Base-by-base conservation (phyloP, 192 early-diverging fungal species). In the Linnemannia schmuckeri region DNA sequence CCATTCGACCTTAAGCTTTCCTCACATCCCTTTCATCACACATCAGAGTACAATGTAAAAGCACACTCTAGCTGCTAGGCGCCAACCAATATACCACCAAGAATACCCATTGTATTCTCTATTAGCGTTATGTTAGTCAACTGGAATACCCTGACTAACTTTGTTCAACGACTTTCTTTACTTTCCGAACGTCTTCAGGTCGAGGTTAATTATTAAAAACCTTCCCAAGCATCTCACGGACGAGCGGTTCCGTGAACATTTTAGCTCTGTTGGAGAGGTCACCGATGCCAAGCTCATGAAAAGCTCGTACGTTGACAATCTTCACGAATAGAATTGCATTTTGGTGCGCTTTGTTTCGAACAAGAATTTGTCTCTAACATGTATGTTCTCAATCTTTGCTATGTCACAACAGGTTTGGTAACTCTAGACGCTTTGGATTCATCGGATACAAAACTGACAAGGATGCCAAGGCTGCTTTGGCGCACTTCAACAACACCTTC, bases 121-220 rank as follows among this genome's bases (percentile, higher is more conserved):
- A 66, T 27, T 10, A 33, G 24, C 24, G 30, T 10, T 27, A 27
- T 0, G n/a, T 27, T 33, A 66, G 3, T 33, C 13, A 30, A 66
- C 13, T 15, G n/a, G 61, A 33, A 66, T 2, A 33, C 1, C 9
- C 10, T 0, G 61, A 33, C 61, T 66, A 33, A 66, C 61, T 66
- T 35, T 66, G 24, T 13, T 33, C n/a, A 15, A 33, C 27, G 13
- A 33, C 9, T 33, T 75, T 38, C 35, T 27, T n/a, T 30, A 3
- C n/a, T 80, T 55, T 52, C 22, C 54, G 27, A n/a, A 72, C 47
- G 4, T 46, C 55, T 8, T 66, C 69, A 86, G 84, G 88, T 90
- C 87, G 40, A 95, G 98, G 68, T 92, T 99, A 40, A 96, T 99
- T 82, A 96, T 99, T 78, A 98, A 97, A 85, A 98, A 98, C 90